Evolutionary conservation across 345 rosid species (phyloP).

Genomic region (Lagerstroemia speciosa): DNA sequence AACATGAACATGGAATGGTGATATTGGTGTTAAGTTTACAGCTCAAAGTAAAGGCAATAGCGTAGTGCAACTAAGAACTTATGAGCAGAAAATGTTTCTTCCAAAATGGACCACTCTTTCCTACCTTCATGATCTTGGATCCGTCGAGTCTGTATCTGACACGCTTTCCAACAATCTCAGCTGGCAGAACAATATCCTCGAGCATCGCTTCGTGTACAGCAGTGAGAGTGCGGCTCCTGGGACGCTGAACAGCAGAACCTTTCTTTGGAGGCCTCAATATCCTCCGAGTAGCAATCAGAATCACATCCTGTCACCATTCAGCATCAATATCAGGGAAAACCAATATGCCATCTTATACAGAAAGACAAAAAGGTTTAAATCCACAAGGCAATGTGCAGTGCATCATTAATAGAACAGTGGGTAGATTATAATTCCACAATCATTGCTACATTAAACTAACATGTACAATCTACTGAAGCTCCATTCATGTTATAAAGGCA

Average conservation of each 20-base stretch:
- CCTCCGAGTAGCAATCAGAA: conserved; percentile 69
- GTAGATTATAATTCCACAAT: too few relatives aligned
- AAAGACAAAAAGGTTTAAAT: too few relatives aligned
- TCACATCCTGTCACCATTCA: conserved; percentile 45
- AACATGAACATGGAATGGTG: too few relatives aligned
- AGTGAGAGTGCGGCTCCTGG: conserved; percentile 82
- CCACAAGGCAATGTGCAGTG: neutral
- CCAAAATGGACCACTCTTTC: neutral
- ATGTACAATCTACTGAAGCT: neutral
- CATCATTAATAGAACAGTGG: too few relatives aligned
- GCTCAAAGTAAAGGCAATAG: too few relatives aligned
- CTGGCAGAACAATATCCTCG: conserved; percentile 79
- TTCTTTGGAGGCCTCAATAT: conserved; percentile 84
- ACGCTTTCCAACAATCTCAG: conserved; percentile 90
- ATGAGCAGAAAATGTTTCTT: too few relatives aligned
- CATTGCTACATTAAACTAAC: neutral
- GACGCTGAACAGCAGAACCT: conserved; percentile 83
- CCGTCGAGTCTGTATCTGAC: conserved; percentile 70
- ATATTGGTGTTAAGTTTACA: too few relatives aligned
- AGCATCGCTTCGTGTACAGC: conserved; percentile 77
- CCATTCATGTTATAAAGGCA: too few relatives aligned
- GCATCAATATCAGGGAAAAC: neutral
- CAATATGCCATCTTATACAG: too few relatives aligned
- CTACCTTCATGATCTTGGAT: conserved; percentile 74
- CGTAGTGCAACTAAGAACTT: neutral